Percentiles rank a stretch among this genome's conserved stretches.
phyloP scores from a whole-genome alignment of 2,329 filamentous ascomycete species.

The Ascochyta rabiei region DNA sequence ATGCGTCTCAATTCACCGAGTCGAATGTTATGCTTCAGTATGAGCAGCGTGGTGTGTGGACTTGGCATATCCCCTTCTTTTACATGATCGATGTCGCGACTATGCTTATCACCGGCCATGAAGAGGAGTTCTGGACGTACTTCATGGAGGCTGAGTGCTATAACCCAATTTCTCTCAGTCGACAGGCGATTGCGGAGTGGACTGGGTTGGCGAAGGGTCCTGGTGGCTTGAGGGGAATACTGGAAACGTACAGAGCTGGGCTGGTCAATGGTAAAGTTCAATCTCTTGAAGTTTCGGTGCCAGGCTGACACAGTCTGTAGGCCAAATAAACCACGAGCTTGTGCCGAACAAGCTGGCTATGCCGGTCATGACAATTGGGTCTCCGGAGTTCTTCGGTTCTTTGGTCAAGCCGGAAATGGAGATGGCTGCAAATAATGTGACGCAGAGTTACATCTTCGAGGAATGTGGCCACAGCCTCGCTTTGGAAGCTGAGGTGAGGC shows the following conservation, averaged over 20 bases:
- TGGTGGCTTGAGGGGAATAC: conserved; percentile 41
- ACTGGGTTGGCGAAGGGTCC: conserved; percentile 41
- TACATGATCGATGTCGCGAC: conserved; percentile 43
- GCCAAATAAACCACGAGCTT: conserved; percentile 35
- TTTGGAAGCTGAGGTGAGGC: conserved; percentile 24
- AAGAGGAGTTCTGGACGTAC: conserved; percentile 45
- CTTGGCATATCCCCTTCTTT: conserved; percentile 42
- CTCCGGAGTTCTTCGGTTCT: conserved; percentile 45
- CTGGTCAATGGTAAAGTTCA: conserved; percentile 34
- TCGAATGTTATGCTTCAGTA: conserved; percentile 33
- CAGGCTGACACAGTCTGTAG: not conserved
- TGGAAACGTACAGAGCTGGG: conserved; percentile 44
- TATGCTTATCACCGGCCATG: conserved; percentile 45
- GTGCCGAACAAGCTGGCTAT: conserved; percentile 37
- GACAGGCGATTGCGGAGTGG: conserved; percentile 33
- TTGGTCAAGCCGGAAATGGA: conserved; percentile 39
- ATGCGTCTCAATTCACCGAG: conserved; percentile 38
- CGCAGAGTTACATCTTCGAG: conserved; percentile 41
- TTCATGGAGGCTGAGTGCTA: conserved; percentile 48
- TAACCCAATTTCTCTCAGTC: conserved; percentile 41
- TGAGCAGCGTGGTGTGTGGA: conserved; percentile 45
- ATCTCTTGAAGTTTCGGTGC: no score
- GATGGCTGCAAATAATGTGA: conserved; percentile 37
- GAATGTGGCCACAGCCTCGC: conserved; percentile 45
- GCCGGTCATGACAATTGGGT: conserved; percentile 44